Base-by-base conservation (phyloP, 139 green algal species). In the Deuterostichococcus epilithicus region DNA sequence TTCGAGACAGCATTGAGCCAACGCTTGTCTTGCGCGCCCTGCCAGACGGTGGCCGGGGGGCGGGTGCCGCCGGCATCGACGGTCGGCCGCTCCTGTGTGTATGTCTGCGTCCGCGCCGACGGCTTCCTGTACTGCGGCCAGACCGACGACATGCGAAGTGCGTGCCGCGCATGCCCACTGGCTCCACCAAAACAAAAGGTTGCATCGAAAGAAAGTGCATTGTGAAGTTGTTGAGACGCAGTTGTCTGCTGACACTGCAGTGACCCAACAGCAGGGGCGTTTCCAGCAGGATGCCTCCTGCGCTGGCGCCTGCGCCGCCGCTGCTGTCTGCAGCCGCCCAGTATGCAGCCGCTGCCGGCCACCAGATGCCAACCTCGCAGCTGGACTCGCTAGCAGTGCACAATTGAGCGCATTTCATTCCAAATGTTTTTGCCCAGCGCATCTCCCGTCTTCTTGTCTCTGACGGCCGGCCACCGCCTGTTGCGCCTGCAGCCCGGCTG, bases 71-170 rank as follows among this genome's bases (percentile, higher is more conserved):
- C 85, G 2, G 77, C 83, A 5, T 52, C 28, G 18, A 76, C 74
- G 0, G 65, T 74, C 0, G 75, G 80, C 38, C 68, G 30, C 33
- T 82, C 84, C 26, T 90, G 84, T 77, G 80, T 91, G 23, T 93
- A 93, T 52, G 73, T 93, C 18, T 44, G 86, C 10, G 72, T 81
- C 3, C 76, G 84, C 32, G 22, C 28, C 10, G 85, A 88, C 65
- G 89, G 83, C 26, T 81, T 74, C 66, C 82, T 86, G 4, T 93
- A 93, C 73, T 78, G 77, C 35, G 88, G 88, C 1, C 76, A 91
- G 81, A 86, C 82, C 4, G 86, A 92, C 60, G n/a, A 77, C 59
- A 34, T 92, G 6, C n/a, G 36, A 8, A 42, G 68, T 76, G 68
- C 81, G 59, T 80, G 84, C 32, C 45, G 33, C 70, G 8, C 68